Base-by-base conservation (phyloP, 305 asterid species). In the Fraxinus latifolia region DNA sequence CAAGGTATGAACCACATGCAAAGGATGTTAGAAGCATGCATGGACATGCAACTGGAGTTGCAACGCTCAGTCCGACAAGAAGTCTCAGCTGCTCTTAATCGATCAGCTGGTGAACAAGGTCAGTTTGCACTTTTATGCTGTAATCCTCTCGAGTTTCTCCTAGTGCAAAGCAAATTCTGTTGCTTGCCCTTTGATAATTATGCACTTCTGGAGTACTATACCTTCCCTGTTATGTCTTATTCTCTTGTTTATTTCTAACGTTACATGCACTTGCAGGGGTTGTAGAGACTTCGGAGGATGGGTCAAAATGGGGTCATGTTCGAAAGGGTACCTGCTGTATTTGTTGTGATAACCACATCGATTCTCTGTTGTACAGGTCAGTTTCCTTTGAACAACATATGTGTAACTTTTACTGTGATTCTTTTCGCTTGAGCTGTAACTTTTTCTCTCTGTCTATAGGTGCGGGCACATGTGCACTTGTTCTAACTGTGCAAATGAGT, bases 381-480 rank as follows among this genome's bases (percentile, higher is more conserved):
- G 60, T 29, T 76, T 37, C 44, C 11, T 37, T 37, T 1, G 34
- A 74, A 36, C 42, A 36, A 80, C 65, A 7, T n/a, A 1, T 5
- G 7, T 21, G 5, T n/a, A 25, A n/a, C 8, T 55, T 55, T 55
- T 47, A 14, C 19, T 1, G 25, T 55, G 67, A 17, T 58, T 67
- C 23, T 21, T 47, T 71, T 77, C 58, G 42, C 74, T 34, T 7
- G 62, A 60, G 70, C 27, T 19, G 29, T 70, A 53, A 1, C 72
- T 72, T 60, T 62, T 75, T 1, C 80, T 88, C 50, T 39, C 15
- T 17, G 67, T 60, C 23, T 74, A 58, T 86, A 96, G 98, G 90
- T 96, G 99, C 79, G 98, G 99, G 87, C 98, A 94, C 85, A 96
- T 96, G 98, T 96, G 98, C 89, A 94, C 98, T 5, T 96, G 98